A percentile compares a stretch with the other conserved stretches of the same genome.
Evolutionary conservation across 768 basidiomycete species (phyloP).

Genomic region (Lactarius sp.): DNA sequence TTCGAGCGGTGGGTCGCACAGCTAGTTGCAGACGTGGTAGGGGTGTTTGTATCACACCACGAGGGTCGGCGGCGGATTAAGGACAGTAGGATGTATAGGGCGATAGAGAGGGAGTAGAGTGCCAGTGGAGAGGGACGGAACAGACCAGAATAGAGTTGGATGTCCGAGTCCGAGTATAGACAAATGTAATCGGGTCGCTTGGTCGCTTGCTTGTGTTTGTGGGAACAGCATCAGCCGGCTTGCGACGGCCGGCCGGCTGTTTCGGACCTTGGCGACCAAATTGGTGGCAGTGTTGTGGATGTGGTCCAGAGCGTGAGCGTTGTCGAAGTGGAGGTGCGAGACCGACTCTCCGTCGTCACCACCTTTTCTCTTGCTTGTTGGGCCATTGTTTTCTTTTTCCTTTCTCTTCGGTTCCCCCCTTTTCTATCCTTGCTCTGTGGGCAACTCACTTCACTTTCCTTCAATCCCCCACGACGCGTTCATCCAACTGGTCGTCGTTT

Average conservation of each 20-base stretch:
- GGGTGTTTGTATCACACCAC: slow-evolving; percentile 37
- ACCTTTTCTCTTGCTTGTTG: background rate
- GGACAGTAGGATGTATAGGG: slow-evolving; percentile 80
- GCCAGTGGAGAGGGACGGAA: slow-evolving; percentile 29
- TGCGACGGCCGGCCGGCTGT: background rate
- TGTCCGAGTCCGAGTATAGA: too few species aligned
- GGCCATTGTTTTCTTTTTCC: slow-evolving; percentile 5
- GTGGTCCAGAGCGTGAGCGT: background rate
- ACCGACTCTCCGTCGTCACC: background rate
- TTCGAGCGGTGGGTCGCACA: slow-evolving; percentile 78
- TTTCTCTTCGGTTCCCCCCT: slow-evolving; percentile 3
- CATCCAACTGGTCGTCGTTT: slow-evolving; percentile 27
- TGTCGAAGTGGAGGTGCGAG: background rate
- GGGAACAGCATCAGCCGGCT: background rate
- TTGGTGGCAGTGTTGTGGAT: background rate
- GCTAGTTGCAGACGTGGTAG: slow-evolving; percentile 51
- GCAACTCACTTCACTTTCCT: slow-evolving; percentile 31
- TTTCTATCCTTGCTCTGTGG: slow-evolving; percentile 32
- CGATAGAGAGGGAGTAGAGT: slow-evolving; percentile 68
- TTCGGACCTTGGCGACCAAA: background rate
- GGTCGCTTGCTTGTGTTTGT: background rate
- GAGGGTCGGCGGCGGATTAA: slow-evolving; percentile 42
- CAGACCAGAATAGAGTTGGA: slow-evolving; percentile 43
- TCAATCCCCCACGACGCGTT: slow-evolving; percentile 26
- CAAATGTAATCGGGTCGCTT: too few species aligned